Percentiles rank a stretch among this genome's conserved stretches.
phyloP scores from a whole-genome alignment of 768 basidiomycete species.

The Myochromella boudieri region DNA sequence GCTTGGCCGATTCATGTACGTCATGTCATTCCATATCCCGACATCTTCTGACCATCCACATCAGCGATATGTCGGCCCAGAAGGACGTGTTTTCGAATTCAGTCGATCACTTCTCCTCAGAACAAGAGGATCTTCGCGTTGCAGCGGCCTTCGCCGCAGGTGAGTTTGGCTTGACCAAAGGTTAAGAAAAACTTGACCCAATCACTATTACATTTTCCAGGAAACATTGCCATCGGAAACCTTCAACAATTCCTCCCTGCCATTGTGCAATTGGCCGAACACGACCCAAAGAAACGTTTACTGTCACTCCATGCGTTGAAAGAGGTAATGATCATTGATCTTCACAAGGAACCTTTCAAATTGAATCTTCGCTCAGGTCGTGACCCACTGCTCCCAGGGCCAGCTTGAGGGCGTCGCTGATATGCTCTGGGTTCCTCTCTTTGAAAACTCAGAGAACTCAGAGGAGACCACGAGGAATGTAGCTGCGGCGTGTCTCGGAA shows the following conservation, averaged over 20 bases:
- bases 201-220: conserved; percentile 32
- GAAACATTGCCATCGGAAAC: conserved; percentile 95
- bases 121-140: conserved; percentile 83
- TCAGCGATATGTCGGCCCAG: conserved; percentile 87
- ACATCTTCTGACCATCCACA: background rate
- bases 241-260: conserved; percentile 82
- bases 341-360: too few species aligned
- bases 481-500: conserved; percentile 94
- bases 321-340: too few species aligned
- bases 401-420: conserved; percentile 89
- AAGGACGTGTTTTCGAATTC: conserved; percentile 74
- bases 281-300: conserved; percentile 75
- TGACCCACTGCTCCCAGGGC: conserved; percentile 83
- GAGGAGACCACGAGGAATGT: conserved; percentile 94
- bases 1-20: conserved; percentile 86
- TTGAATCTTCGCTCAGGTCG: conserved; percentile 71
- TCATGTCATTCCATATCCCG: conserved; percentile 13
- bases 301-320: conserved; percentile 91
- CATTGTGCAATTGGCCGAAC: conserved; percentile 77
- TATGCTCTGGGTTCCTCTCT: conserved; percentile 87
- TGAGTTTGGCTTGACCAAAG: conserved; percentile 26
- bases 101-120: conserved; percentile 71
- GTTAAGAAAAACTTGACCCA: background rate
- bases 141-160: conserved; percentile 95
- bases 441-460: conserved; percentile 84